Evolutionary conservation across 1,284 basidiomycete genomes (phyloP), one percentile per base, ranked within the genome.

Genomic region (Tilletia horrida): DNA sequence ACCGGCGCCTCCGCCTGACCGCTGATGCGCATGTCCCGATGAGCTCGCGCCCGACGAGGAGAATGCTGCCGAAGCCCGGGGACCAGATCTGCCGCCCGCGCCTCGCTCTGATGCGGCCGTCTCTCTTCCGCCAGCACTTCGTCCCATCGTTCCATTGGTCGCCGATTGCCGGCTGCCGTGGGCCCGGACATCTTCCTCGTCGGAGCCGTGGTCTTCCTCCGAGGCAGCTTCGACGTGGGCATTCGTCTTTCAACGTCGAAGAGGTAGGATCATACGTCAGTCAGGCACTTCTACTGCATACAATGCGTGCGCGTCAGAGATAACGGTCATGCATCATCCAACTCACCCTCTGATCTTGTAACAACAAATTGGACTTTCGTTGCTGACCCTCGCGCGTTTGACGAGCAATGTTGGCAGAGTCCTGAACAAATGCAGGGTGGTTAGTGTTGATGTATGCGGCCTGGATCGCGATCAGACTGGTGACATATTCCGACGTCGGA

Each of bases 381-480:
- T 74, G 66, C 66, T 76, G 73, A 25, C 70, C 70, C 25, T 79
- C 78, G 25, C 78, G 72, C 64, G 77, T 76, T 68, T 77, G 74
- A 59, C 74, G 71, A 21, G 79, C 78, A 66, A 81, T 80, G 67
- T 76, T 78, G 67, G 78, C 78, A 65, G 78, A 80, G 66, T 80
- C 79, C 29, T 78, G 74, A n/a, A 93, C 89, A 82, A 94, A 95
- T 86, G 80, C 86, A n/a, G 93, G 93, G 79, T 96, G 93, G 82
- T 95, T 96, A 67, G 94, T 97, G 84, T 98, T 99, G 86, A 99
- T 98, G 83, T 99, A 99, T 13, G 96, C 94, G 0, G 93, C 92
- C 83, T 99, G 96, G 67, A 99, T 99, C 75, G 90, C 88, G 78
- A 99, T 97, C 74, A 99, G 85, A 79, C 91, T 94, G 77, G 93